Evolutionary conservation across 495 filamentous ascomycete species (phyloP).

Genomic region (Cercophora scortea): DNA sequence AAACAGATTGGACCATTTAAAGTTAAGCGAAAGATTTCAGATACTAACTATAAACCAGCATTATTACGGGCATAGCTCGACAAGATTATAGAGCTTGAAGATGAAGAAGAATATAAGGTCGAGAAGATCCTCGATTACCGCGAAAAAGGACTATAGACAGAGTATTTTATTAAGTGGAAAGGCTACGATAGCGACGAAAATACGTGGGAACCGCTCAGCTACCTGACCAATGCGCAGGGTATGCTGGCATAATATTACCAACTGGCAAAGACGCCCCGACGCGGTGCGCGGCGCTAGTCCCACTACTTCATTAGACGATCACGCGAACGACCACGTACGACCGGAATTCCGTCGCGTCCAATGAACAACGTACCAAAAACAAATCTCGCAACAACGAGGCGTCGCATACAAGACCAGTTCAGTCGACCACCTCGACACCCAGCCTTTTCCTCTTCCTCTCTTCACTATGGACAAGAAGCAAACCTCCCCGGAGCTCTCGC

Average conservation of each 20-base stretch:
- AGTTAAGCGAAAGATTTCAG: background rate
- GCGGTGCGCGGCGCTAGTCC: background rate
- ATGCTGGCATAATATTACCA: background rate
- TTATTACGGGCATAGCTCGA: background rate
- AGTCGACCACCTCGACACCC: background rate
- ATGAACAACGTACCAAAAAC: background rate
- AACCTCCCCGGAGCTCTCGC: background rate
- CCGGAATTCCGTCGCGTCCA: background rate
- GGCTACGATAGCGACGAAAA: conserved; percentile 6
- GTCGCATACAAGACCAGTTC: background rate
- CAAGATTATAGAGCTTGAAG: background rate
- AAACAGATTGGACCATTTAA: conserved; percentile 20
- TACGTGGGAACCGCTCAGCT: background rate
- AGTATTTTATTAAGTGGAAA: conserved; percentile 1
- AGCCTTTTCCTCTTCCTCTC: background rate
- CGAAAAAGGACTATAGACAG: background rate
- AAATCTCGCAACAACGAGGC: background rate
- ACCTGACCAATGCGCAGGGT: background rate
- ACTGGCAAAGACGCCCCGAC: background rate
- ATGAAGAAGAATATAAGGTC: background rate
- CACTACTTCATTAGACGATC: background rate
- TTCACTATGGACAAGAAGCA: background rate
- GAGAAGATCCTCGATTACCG: background rate
- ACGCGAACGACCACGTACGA: background rate
- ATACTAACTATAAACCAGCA: conserved; percentile 19